A percentile compares a stretch with the other conserved stretches of the same genome.
phyloP scores from a whole-genome alignment of 257 asterid genomes.

The Verbascum thapsus region DNA sequence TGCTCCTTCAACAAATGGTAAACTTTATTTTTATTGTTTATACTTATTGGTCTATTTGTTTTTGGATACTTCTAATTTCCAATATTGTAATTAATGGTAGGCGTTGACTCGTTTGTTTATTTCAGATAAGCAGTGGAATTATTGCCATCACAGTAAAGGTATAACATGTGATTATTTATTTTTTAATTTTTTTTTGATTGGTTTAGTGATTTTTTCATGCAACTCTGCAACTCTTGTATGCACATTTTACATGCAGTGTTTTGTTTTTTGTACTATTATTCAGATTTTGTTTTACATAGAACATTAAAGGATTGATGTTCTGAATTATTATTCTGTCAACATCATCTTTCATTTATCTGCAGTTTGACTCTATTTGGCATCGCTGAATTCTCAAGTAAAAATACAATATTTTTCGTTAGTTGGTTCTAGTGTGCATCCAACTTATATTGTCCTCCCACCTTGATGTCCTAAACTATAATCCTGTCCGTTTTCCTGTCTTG shows the following conservation, averaged over 20 bases:
- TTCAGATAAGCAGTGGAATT: conserved; percentile 75
- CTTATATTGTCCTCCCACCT: conserved; percentile 10
- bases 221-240: background rate
- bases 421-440: conserved; percentile 15
- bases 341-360: conserved; percentile 6
- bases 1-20: conserved; percentile 88
- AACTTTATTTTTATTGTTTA: conserved; percentile 24
- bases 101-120: conserved; percentile 28
- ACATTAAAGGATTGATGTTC: conserved; percentile 8
- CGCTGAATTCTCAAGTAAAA: too few species aligned
- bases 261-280: conserved; percentile 5
- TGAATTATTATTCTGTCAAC: conserved; percentile 1
- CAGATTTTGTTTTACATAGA: conserved; percentile 3
- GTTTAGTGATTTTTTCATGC: background rate
- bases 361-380: conserved; percentile 6
- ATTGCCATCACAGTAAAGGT: conserved; percentile 88
- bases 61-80: background rate
- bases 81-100: conserved; percentile 18
- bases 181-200: conserved; percentile 8
- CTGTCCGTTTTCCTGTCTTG: background rate
- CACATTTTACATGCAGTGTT: conserved; percentile 19
- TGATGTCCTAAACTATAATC: too few species aligned
- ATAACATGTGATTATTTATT: conserved; percentile 20
- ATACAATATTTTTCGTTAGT: background rate
- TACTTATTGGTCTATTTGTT: conserved; percentile 6